Conservation (phyloP, 1,139 yeast species). For the Kurtzmaniella natalensis region DNA sequence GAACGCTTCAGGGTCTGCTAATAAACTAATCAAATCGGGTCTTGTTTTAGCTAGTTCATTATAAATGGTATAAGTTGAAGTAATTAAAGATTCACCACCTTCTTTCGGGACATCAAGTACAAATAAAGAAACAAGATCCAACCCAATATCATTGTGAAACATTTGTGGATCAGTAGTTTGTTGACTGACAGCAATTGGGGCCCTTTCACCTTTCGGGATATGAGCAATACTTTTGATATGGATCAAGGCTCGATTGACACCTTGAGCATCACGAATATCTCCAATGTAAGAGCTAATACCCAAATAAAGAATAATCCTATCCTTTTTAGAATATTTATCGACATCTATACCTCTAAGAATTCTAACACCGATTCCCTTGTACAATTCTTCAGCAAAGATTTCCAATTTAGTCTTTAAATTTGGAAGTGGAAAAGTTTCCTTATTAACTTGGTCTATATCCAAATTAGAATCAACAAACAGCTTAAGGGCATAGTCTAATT, state of each 20-base stretch:
- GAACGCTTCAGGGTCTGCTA: slow-evolving; percentile 7
- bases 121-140: slow-evolving; percentile 10
- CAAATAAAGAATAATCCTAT: slow-evolving; percentile 8
- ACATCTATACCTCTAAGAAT: slow-evolving; percentile 9
- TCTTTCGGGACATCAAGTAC: slow-evolving; percentile 8
- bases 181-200: slow-evolving; percentile 12
- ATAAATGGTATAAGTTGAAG: slow-evolving; percentile 10
- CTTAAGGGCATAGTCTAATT: slow-evolving; percentile 7
- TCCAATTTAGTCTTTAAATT: slow-evolving; percentile 8
- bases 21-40: slow-evolving; percentile 8
- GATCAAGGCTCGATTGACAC: slow-evolving; percentile 10
- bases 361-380: slow-evolving; percentile 10
- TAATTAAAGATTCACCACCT: slow-evolving; percentile 12
- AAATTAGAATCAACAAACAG: slow-evolving; percentile 4
- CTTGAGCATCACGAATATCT: slow-evolving; percentile 11
- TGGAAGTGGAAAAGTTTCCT: slow-evolving; percentile 7
- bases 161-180: slow-evolving; percentile 12
- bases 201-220: slow-evolving; percentile 10
- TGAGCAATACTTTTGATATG: slow-evolving; percentile 11
- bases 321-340: slow-evolving; percentile 9
- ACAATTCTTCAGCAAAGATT: slow-evolving; percentile 8
- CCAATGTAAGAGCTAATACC: slow-evolving; percentile 11
- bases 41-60: slow-evolving; percentile 10
- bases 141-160: slow-evolving; percentile 11
- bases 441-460: slow-evolving; percentile 5